Evolutionary conservation across 140 eudicot species (phyloP), one percentile per base, ranked within the genome.

Genomic region (Cichorium intybus): DNA sequence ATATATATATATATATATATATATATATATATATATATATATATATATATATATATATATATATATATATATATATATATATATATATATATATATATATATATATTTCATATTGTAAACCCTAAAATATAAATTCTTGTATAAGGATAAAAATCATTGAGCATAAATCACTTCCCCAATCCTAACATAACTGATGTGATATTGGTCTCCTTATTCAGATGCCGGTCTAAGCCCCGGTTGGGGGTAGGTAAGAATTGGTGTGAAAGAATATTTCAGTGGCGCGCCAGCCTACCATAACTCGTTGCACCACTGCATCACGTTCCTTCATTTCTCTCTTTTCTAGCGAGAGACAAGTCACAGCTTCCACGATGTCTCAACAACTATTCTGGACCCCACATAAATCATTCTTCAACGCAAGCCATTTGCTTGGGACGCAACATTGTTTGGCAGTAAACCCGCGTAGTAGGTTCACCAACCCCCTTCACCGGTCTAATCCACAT

Each of bases 381-480:
- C 71, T 57, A 2, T 50, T 4, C 34, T 27, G 67, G 70, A 49
- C 70, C 74, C 73, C 74, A 59, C 64, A 10, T 10, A 56, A 24
- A 27, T 26, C 57, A 66, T 67, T 58, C 63, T 61, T 51, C 48
- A 18, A 71, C 10, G 47, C 22, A 34, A 58, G 1, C 16, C 43
- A 29, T 17, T 10, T 7, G 31, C 16, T 6, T 16, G 12, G 24
- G 20, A 17, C 21, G 24, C 64, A 6, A 15, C 77, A 58, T 8
- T 48, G 12, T 16, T 50, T 66, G 0, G 17, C 47, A 56, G 69
- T 56, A 18, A 39, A 31, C 52, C 69, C 58, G 34, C 51, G 31
- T 59, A 75, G 70, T 56, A 54, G 74, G 65, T 75, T 2, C 45
- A 75, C 80, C 71, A 17, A 75, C 80, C 71, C 54, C 39, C 24